Conservation (phyloP, 73 alveolate genomes). For the Uronychia binucleata region DNA sequence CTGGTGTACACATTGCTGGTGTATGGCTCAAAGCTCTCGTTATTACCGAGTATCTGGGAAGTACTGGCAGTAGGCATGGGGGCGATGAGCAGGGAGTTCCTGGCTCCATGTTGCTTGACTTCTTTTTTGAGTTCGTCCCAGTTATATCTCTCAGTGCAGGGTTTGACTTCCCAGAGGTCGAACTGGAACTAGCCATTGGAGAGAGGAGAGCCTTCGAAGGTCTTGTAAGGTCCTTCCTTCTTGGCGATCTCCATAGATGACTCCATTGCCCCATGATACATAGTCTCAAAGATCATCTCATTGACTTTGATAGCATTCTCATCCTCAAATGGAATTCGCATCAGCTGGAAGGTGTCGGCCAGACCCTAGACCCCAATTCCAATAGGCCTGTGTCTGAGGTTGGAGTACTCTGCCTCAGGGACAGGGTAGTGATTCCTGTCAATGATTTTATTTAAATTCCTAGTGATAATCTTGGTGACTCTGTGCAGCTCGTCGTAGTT, state of each 20-base stretch:
- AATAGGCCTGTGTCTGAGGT: slow-evolving; percentile 94
- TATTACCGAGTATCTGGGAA: slow-evolving; percentile 92
- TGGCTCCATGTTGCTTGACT: slow-evolving; percentile 82
- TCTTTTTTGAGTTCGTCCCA: slow-evolving; percentile 80
- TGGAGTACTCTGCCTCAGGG: slow-evolving; percentile 89
- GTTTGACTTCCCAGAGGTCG: slow-evolving; percentile 77
- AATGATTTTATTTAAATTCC: slow-evolving; percentile 81
- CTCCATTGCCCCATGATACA: slow-evolving; percentile 91
- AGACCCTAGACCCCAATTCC: slow-evolving; percentile 97
- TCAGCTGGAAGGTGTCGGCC: slow-evolving; percentile 90
- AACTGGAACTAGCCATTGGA: slow-evolving; percentile 78
- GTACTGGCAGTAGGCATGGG: slow-evolving; percentile 99
- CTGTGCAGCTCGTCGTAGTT: slow-evolving; percentile 87
- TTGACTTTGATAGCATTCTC: slow-evolving; percentile 82
- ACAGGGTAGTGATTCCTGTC: slow-evolving; percentile 92
- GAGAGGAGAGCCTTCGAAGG: slow-evolving; percentile 84
- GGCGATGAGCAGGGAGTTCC: slow-evolving; percentile 95
- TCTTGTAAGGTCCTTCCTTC: slow-evolving; percentile 77
- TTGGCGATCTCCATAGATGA: slow-evolving; percentile 85
- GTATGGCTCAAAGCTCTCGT: slow-evolving; percentile 96
- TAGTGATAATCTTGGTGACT: slow-evolving; percentile 79
- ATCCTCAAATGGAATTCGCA: slow-evolving; percentile 91
- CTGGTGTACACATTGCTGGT: slow-evolving; percentile 91
- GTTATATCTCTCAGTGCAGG: slow-evolving; percentile 71
- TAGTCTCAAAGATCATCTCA: slow-evolving; percentile 91